phyloP scores from a whole-genome alignment of 352 stramenopile genomes.

The Phytophthora boehmeriae region DNA sequence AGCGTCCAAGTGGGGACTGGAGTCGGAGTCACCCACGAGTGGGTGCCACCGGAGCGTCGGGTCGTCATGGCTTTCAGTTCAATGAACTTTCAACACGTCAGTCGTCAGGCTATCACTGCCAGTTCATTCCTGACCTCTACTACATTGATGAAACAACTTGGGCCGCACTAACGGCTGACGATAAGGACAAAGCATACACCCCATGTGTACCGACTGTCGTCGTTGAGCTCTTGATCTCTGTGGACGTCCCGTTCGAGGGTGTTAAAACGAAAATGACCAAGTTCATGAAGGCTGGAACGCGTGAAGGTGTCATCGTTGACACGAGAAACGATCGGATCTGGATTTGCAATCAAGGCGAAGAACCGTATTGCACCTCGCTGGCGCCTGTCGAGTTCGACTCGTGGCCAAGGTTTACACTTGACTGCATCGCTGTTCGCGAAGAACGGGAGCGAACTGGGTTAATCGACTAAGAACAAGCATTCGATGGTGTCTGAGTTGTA shows the following conservation, averaged over 20 bases:
- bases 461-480: no score
- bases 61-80: not conserved
- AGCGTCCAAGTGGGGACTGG: no score
- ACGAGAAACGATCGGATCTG: conserved; percentile 25
- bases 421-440: conserved; percentile 18
- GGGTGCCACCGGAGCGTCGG: not conserved
- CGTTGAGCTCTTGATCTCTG: not conserved
- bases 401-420: conserved; percentile 37
- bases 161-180: conserved; percentile 3
- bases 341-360: conserved; percentile 30
- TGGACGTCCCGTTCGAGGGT: not conserved
- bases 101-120: not conserved
- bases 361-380: conserved; percentile 19
- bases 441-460: not conserved
- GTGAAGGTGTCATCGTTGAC: conserved; percentile 31
- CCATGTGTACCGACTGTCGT: conserved; percentile 7
- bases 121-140: conserved; percentile 7
- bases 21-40: no score
- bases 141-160: conserved; percentile 8
- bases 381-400: conserved; percentile 35
- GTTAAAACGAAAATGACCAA: conserved; percentile 11
- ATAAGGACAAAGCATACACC: conserved; percentile 3
- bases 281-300: conserved; percentile 32
- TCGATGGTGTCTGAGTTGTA: no score
- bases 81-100: not conserved